phyloP scores from a whole-genome alignment of 164 flowering plant species.

The Vitis riparia region DNA sequence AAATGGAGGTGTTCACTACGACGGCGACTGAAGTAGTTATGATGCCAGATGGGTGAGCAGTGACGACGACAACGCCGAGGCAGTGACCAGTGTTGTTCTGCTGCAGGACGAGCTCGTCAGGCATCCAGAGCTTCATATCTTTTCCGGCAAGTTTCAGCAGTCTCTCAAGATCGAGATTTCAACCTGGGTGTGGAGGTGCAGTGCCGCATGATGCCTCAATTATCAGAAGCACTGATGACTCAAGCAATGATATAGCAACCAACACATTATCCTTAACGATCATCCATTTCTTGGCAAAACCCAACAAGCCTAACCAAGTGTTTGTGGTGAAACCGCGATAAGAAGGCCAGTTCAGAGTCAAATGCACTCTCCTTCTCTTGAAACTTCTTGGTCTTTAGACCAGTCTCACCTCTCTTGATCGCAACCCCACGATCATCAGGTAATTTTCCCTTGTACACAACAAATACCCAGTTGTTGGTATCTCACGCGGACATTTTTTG shows the following conservation, averaged over 20 bases:
- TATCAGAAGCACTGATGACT: too few species aligned
- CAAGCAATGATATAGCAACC: too few species aligned
- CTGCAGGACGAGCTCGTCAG: too few species aligned
- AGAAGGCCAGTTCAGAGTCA: constrained; percentile 71
- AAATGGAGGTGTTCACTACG: too few species aligned
- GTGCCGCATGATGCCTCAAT: too few species aligned
- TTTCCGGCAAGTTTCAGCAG: constrained; percentile 46
- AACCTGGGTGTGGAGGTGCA: too few species aligned
- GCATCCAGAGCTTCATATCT: constrained; percentile 9
- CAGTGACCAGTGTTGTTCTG: too few species aligned
- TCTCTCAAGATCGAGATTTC: constrained; percentile 25
- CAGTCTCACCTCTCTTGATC: constrained; percentile 79
- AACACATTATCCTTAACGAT: too few species aligned
- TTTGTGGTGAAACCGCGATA: constrained; percentile 90
- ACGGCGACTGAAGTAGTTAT: not conserved
- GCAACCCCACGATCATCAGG: constrained; percentile 81
- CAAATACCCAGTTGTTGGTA: not conserved
- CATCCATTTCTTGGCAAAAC: constrained; percentile 75
- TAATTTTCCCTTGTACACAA: constrained; percentile 61
- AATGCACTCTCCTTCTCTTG: constrained; percentile 94
- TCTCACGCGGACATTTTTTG: too few species aligned
- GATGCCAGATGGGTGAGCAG: constrained; percentile 19
- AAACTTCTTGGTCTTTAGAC: constrained; percentile 42
- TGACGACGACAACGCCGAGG: too few species aligned
- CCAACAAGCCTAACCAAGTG: constrained; percentile 90